Evolutionary conservation across 495 filamentous ascomycete genomes (phyloP), one percentile per base, ranked within the genome.

Genomic region (Penicillium waksmanii): DNA sequence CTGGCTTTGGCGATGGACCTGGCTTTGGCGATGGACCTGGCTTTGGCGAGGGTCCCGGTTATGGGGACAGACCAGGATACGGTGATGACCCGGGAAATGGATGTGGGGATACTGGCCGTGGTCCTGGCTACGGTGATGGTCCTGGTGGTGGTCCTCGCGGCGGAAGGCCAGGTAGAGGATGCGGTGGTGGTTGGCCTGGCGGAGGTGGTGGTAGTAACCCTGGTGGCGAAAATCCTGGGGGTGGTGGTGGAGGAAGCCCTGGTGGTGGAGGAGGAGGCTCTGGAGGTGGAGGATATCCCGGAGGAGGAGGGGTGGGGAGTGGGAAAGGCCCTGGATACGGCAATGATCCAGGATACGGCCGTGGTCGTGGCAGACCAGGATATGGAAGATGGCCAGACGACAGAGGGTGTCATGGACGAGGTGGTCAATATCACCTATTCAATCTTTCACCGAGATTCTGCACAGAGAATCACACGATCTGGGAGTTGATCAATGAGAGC

Each of bases 401-500:
- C 13, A 58, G 49, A 46, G 36, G 25, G 23, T 58, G 49, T 21
- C 33, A 17, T 17, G 23, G 21, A 27, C 49, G 49, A n/a, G 1
- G 15, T 17, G 17, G 31, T 18, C 42, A 21, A 13, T 51, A 15
- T n/a, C 13, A 21, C 31, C 27, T 6, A 2, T 51, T 36, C 49
- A n/a, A 34, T 51, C 10, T 60, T 63, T 52, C 60, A 64, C 51
- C 64, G 54, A 35, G 68, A 64, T 58, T 73, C 80, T 64, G 62
- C 25, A 52, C 54, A 13, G 55, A 35, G n/a, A 89, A 93, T 67
- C 63, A 75, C 66, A 96, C 91, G 33, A 79, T 96, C 52, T 96
- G 91, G 73, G 77, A 96, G 60, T 73, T 92, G 23, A 91, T 97
- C 71, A 72, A 79, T 12, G 77, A 83, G 49, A 88, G 81, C 76